Percentiles rank a stretch among this genome's conserved stretches.
Evolutionary conservation across 2,329 filamentous ascomycete species (phyloP).

Genomic region (Atkinsonella texensis): DNA sequence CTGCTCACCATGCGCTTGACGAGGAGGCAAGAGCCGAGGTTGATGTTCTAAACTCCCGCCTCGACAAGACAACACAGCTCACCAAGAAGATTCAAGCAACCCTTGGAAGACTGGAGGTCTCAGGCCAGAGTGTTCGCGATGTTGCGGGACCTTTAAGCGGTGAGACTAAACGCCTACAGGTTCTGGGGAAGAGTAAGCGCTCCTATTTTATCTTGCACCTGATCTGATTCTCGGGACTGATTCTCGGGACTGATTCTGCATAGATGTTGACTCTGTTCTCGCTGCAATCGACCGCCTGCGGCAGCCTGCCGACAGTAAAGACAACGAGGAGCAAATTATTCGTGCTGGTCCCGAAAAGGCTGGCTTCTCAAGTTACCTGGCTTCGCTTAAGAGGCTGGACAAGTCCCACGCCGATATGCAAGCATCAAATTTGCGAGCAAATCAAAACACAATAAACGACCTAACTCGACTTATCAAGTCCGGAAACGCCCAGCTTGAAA

Average conservation of each 20-base stretch:
- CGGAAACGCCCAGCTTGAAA: constrained; percentile 74
- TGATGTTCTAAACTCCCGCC: constrained; percentile 56
- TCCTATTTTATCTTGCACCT: constrained; percentile 4
- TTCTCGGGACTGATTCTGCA: constrained; percentile 8
- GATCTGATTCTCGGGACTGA: constrained; percentile 8
- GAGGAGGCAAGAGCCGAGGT: constrained; percentile 60
- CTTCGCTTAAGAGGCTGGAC: constrained; percentile 78
- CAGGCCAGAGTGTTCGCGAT: constrained; percentile 81
- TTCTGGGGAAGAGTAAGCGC: constrained; percentile 63
- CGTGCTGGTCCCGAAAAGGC: constrained; percentile 73
- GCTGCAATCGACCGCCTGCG: constrained; percentile 78
- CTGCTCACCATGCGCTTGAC: constrained; percentile 40
- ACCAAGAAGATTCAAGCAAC: constrained; percentile 94
- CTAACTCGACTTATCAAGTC: constrained; percentile 64
- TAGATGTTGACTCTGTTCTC: constrained; percentile 77
- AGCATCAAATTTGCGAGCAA: constrained; percentile 80
- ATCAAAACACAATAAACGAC: constrained; percentile 78
- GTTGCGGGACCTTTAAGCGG: constrained; percentile 86
- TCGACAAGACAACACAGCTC: constrained; percentile 85
- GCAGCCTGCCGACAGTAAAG: constrained; percentile 86
- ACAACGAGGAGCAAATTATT: constrained; percentile 84
- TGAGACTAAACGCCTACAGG: constrained; percentile 81
- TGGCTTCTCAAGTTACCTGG: constrained; percentile 74
- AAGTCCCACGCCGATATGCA: constrained; percentile 76
- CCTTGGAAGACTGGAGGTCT: constrained; percentile 69